Conservation (phyloP, 495 filamentous ascomycete species). For the Penicillium macrosclerotiorum region DNA sequence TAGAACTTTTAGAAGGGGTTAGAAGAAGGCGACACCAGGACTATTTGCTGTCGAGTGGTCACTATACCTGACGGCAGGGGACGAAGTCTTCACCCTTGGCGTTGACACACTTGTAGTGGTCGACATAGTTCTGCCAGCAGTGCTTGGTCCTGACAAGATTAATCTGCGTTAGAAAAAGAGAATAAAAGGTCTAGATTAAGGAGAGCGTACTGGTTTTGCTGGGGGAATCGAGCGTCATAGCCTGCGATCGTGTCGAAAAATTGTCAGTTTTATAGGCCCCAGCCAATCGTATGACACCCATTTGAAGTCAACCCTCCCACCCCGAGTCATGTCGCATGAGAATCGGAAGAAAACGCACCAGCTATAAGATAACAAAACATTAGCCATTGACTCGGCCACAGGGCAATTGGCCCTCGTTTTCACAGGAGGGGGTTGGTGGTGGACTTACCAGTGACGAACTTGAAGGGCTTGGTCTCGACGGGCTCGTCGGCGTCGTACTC, state of each 20-base stretch:
- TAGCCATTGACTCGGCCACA: slow-evolving; percentile 46
- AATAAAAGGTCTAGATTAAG: neutral
- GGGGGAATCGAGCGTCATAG: slow-evolving; percentile 98
- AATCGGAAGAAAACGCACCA: slow-evolving; percentile 38
- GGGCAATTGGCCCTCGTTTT: slow-evolving; percentile 27
- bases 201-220: slow-evolving; percentile 78
- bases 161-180: slow-evolving; percentile 11
- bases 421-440: slow-evolving; percentile 21
- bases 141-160: slow-evolving; percentile 59
- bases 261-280: slow-evolving; percentile 29
- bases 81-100: slow-evolving; percentile 99
- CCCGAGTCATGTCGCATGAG: slow-evolving; percentile 11
- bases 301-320: slow-evolving; percentile 7
- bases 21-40: too few species aligned
- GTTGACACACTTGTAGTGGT: slow-evolving; percentile 98
- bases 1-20: slow-evolving; percentile 65
- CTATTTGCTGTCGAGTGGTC: too few species aligned
- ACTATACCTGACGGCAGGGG: slow-evolving; percentile 95
- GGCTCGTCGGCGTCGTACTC: slow-evolving; percentile 88
- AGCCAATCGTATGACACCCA: slow-evolving; percentile 16
- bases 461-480: slow-evolving; percentile 95
- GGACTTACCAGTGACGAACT: slow-evolving; percentile 96
- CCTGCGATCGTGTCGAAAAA: slow-evolving; percentile 52
- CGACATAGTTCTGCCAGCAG: slow-evolving; percentile 99
- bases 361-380: slow-evolving; percentile 41